Base-by-base conservation (phyloP, 352 stramenopile genomes). In the Blastocystis sp. region DNA sequence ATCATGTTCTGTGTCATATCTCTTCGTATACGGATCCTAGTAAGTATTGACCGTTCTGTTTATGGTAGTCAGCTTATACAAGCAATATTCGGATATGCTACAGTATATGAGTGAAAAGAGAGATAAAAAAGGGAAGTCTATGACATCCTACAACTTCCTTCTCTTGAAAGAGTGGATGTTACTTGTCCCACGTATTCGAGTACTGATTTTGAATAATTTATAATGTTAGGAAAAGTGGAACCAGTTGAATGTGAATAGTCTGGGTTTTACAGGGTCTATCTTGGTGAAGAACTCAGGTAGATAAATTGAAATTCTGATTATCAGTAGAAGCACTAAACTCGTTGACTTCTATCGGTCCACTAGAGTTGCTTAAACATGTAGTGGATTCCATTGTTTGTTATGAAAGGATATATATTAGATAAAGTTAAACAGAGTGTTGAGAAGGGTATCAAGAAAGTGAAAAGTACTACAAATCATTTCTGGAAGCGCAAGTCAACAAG, bases 81-180 rank as follows among this genome's bases (percentile, higher is more conserved):
- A 32, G 19, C n/a, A 86, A 3, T 86, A 86, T 59, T 32, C 24
- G 19, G 27, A 46, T 19, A 52, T 75, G 21, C 21, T 75, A 35
- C 52, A 86, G 37, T 9, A 49, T 46, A 86, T 59, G 49, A 71
- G 12, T 12, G 14, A 75, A 16, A 29, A 54, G 14, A 56, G 67
- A 19, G 16, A 78, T 5, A 32, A 21, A 49, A n/a, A 78, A 49
- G 67, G 43, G 24, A 29, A 49, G 14, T 24, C 27, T 14, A 39
- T 65, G 52, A 32, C 32, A 74, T 86, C 75, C 14, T 86, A 86
- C 24, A 74, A 86, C 32, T 86, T 86, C 42, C 21, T 86, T 24
- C 19, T 86, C 4, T 24, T 52, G 3, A 42, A 42, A 29, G 39
- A 86, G 9, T 86, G 42, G 32, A 77, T 86, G 75, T 52, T 86